Base-by-base conservation (phyloP, 2,329 filamentous ascomycete species). In the Fusarium udum region DNA sequence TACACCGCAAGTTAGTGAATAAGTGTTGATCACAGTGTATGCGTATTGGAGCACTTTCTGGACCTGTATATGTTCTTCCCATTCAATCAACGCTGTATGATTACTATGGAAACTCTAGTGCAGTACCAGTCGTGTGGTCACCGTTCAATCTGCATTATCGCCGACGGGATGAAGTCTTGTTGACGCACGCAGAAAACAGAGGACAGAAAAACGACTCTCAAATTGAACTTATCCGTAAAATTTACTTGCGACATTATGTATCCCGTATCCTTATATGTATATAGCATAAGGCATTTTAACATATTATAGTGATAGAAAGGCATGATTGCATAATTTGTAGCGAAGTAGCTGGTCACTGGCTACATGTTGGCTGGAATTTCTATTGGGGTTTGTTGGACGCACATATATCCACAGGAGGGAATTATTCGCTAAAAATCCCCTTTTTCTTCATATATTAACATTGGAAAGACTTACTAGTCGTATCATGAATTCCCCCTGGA, bases 201-300 rank as follows among this genome's bases (percentile, higher is more conserved):
- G 15, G 28, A 32, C 11, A 49, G 11, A 32, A 32, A 49, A 18
- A 32, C 3, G 28, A 15, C 28, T n/a, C 28, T 4, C 3, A 18
- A 16, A 18, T 49, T n/a, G 10, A 31, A 28, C 22, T 16, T n/a
- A 12, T 7, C 5, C 2, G 10, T 12, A 7, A 31, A 9, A 49
- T 9, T 12, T 16, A n/a, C 8, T 9, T 7, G 13, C 5, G 11
- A 18, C 20, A 7, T 12, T 31, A 6, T 7, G 26, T 28, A 28
- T 28, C 26, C 26, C 26, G 26, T 18, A 45, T 13, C n/a, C 7
- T 18, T 22, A 5, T 16, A 4, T 6, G 8, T 7, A 12, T 0
- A 12, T 0, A 31, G 9, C 5, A 22, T 28, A 16, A 4, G n/a
- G 6, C 15, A n/a, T 22, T 8, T n/a, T 3, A n/a, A 2, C 18